Evolutionary conservation across 108 stramenopile species (phyloP).

Genomic region (Cyclotella kingstonii): DNA sequence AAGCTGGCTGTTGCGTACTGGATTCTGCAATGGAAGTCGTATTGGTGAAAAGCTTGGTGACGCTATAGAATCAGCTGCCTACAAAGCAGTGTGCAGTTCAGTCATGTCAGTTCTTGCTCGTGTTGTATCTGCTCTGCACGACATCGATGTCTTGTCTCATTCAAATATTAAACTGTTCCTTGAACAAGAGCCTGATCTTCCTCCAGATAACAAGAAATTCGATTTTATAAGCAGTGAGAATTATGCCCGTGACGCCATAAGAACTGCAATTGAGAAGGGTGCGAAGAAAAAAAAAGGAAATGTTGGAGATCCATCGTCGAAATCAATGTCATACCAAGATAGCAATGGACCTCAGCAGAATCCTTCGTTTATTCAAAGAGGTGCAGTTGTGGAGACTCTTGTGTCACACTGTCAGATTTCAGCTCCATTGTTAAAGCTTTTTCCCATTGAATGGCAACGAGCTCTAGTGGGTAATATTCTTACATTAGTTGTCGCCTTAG

Average conservation of each 20-base stretch:
- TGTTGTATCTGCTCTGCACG: slow-evolving; percentile 72
- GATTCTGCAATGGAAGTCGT: slow-evolving; percentile 65
- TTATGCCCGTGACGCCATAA: slow-evolving; percentile 62
- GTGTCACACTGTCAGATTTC: slow-evolving; percentile 86
- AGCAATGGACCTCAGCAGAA: slow-evolving; percentile 45
- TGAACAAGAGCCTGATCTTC: slow-evolving; percentile 72
- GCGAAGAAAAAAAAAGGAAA: slow-evolving; percentile 44
- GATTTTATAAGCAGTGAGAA: slow-evolving; percentile 44
- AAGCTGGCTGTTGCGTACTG: slow-evolving; percentile 82
- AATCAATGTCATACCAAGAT: slow-evolving; percentile 26
- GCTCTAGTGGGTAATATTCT: slow-evolving; percentile 86
- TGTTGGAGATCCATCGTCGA: slow-evolving; percentile 15
- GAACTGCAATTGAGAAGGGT: slow-evolving; percentile 60
- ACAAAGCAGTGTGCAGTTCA: slow-evolving; percentile 73
- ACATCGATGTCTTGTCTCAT: slow-evolving; percentile 79
- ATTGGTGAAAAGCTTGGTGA: slow-evolving; percentile 87
- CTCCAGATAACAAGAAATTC: slow-evolving; percentile 54
- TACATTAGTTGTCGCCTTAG: slow-evolving; percentile 68
- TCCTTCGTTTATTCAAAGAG: slow-evolving; percentile 70
- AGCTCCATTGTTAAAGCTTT: slow-evolving; percentile 81
- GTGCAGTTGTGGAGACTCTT: slow-evolving; percentile 83
- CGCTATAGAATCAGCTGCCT: slow-evolving; percentile 74
- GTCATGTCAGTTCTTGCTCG: slow-evolving; percentile 79
- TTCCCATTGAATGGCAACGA: slow-evolving; percentile 86
- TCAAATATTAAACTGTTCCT: slow-evolving; percentile 78